Evolutionary conservation across 805 yeast species (phyloP).

Genomic region (Hemisphaericaspora nanyangensis): DNA sequence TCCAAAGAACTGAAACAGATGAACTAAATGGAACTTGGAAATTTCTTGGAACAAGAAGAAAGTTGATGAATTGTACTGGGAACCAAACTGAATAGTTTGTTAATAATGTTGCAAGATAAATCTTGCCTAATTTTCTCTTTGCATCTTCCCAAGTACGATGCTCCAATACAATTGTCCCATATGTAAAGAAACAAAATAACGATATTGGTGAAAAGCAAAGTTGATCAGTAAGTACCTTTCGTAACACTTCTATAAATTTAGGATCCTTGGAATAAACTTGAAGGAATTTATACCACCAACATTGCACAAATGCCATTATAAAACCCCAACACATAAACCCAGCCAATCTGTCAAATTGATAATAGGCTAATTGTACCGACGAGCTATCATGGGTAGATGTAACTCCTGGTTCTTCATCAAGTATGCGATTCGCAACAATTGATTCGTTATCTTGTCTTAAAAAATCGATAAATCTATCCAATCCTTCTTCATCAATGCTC

Average conservation of each 20-base stretch:
- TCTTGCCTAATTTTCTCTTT: constrained; percentile 55
- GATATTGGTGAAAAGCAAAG: constrained; percentile 85
- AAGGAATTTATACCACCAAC: constrained; percentile 82
- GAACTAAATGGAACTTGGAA: constrained; percentile 91
- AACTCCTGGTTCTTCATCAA: neutral
- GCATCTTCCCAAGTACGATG: constrained; percentile 65
- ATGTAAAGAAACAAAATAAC: constrained; percentile 73
- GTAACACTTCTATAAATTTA: constrained; percentile 76
- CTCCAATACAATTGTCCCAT: constrained; percentile 79
- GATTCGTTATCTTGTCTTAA: constrained; percentile 27
- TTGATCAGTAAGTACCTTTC: constrained; percentile 88
- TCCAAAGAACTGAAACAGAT: constrained; percentile 86
- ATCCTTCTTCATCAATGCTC: constrained; percentile 16
- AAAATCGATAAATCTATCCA: constrained; percentile 28
- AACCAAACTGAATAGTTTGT: constrained; percentile 79
- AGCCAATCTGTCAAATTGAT: constrained; percentile 65
- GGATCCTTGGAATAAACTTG: constrained; percentile 82
- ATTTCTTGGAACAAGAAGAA: constrained; percentile 61
- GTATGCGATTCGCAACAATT: neutral
- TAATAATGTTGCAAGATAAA: constrained; percentile 65
- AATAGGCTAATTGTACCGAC: constrained; percentile 33
- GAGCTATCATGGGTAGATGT: neutral
- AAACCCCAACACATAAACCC: constrained; percentile 90
- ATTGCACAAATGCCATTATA: constrained; percentile 75
- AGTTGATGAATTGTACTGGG: constrained; percentile 73